A percentile compares a stretch with the other conserved stretches of the same genome.
Evolutionary conservation across 1,284 basidiomycete genomes (phyloP).

Genomic region (Papiliotrema nemorosa): DNA sequence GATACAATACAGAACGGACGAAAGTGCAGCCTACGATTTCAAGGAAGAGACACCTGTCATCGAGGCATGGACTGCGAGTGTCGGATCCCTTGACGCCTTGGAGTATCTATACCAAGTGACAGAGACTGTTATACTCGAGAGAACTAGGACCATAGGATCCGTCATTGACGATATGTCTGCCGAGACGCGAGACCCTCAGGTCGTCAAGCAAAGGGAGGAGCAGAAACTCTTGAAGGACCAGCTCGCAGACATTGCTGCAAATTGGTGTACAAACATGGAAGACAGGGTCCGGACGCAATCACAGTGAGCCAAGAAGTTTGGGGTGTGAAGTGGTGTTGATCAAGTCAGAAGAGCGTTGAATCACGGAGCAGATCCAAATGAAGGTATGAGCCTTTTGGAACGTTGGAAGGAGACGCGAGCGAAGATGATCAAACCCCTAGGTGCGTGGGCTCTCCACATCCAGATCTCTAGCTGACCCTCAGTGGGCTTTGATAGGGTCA

Average conservation of each 20-base stretch:
- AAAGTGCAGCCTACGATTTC: constrained; percentile 68
- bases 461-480: background rate
- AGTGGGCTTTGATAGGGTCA: constrained; percentile 66
- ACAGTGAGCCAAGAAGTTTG: constrained; percentile 52
- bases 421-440: constrained; percentile 42
- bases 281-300: constrained; percentile 68
- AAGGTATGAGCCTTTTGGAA: constrained; percentile 29
- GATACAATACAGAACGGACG: constrained; percentile 60
- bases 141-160: constrained; percentile 52
- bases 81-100: constrained; percentile 64
- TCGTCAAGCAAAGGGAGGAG: constrained; percentile 23
- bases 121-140: constrained; percentile 51
- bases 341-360: constrained; percentile 30
- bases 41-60: constrained; percentile 55
- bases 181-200: constrained; percentile 9
- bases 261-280: constrained; percentile 67
- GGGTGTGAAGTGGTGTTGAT: constrained; percentile 8
- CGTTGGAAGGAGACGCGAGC: constrained; percentile 41
- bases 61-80: constrained; percentile 79
- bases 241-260: constrained; percentile 66
- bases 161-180: constrained; percentile 44
- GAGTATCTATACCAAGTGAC: constrained; percentile 71
- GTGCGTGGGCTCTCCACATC: constrained; percentile 10
- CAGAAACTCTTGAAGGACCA: constrained; percentile 55
- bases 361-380: constrained; percentile 35